Evolutionary conservation across 306 rosid genomes (phyloP), one percentile per base, ranked within the genome.

Genomic region (Gillenia trifoliata): DNA sequence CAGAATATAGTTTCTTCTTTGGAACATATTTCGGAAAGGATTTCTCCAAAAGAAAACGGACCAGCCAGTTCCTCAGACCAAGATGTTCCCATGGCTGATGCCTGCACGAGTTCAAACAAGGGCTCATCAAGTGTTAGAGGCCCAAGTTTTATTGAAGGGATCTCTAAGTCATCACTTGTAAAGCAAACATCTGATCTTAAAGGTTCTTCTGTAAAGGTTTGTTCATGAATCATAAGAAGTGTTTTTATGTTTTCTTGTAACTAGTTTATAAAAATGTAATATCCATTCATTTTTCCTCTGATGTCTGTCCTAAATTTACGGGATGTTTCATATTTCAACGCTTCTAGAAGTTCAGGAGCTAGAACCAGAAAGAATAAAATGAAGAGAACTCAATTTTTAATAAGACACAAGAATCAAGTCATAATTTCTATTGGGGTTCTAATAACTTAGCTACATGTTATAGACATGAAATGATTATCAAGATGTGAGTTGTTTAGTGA

Each of bases 31-130:
- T 79, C 99, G 69, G 99, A 92, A 75, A 91, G 96, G 34, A 84
- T 80, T 68, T 83, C 90, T 84, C 85, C 88, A 1, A 95, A 92
- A 85, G 99, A 95, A 74, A 92, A 92, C 78, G 97, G 98, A 17
- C 88, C 89, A 26, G 79, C 88, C 30, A 88, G 75, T 83, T 75
- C 88, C 64, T 81, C 96, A 69, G 99, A 95, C 79, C 99, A 85
- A 76, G 99, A 95, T 86, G 90, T 95, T 81, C 84, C 97, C 68
- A 95, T 95, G 99, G 80, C 89, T 70, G 99, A 95, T 88, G 99
- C 97, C 54, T 89, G 87, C 70, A 75, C 89, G 34, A 82, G 78
- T 79, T 73, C 90, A 69, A 77, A 70, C 65, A 94, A 92, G 89
- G 84, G 83, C 75, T 80, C 88, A 41, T 36, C 86, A 52, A 74